Evolutionary conservation across 148 eudicot species (phyloP).

Genomic region (Dianthus caryophyllus): DNA sequence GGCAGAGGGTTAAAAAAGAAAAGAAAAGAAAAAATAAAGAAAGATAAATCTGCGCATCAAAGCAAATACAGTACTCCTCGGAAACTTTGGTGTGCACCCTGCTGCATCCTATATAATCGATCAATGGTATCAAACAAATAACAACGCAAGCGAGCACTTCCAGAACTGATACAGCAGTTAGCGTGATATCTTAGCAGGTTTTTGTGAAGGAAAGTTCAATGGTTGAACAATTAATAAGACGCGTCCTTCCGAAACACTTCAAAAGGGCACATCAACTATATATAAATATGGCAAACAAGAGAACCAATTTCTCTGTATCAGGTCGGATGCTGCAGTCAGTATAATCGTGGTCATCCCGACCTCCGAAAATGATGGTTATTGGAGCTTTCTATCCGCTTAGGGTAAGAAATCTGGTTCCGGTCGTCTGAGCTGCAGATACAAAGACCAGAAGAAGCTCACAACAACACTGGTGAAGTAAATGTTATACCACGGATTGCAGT

Average conservation of each 20-base stretch:
- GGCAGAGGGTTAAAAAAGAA: too few species aligned
- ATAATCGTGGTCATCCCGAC: background rate
- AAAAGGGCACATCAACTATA: slow-evolving; percentile 6
- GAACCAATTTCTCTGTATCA: slow-evolving; percentile 9
- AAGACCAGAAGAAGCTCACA: slow-evolving; percentile 12
- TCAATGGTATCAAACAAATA: too few species aligned
- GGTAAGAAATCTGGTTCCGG: slow-evolving; percentile 3
- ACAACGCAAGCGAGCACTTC: background rate
- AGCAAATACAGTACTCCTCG: too few species aligned
- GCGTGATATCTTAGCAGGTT: background rate
- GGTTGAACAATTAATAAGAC: slow-evolving; percentile 6
- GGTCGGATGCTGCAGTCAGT: background rate
- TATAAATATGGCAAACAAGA: background rate
- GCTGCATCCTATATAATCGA: too few species aligned
- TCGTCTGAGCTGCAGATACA: background rate
- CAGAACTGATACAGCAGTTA: background rate
- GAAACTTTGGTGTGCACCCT: too few species aligned
- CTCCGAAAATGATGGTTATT: background rate
- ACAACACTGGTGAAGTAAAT: background rate
- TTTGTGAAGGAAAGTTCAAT: background rate
- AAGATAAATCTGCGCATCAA: too few species aligned
- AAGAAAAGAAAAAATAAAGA: too few species aligned
- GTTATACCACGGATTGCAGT: background rate
- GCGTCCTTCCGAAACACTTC: background rate
- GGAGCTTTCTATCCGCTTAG: background rate